Percentiles rank a stretch among this genome's conserved stretches.
Evolutionary conservation across 139 green algal genomes (phyloP).

Genomic region (Astrephomene gubernaculifera): DNA sequence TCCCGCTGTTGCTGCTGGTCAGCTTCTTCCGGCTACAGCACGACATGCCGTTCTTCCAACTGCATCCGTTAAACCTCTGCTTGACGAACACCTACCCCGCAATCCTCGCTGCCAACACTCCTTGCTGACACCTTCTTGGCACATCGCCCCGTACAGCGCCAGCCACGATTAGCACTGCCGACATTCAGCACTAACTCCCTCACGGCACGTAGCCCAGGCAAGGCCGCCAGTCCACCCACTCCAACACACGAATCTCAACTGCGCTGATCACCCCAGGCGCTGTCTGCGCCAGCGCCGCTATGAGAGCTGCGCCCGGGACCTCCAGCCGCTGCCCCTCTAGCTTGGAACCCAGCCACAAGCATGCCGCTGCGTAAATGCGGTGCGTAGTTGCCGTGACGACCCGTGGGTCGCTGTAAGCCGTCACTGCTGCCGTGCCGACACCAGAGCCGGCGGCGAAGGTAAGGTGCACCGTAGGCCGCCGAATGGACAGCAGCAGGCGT

Average conservation of each 20-base stretch:
- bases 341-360: constrained; percentile 13
- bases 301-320: background rate
- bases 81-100: too few relatives aligned
- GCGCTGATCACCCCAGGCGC: background rate
- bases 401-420: background rate
- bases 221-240: constrained; percentile 9
- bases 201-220: background rate
- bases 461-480: background rate
- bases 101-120: too few relatives aligned
- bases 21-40: too few relatives aligned
- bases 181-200: too few relatives aligned
- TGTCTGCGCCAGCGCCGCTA: background rate
- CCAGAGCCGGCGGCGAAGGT: background rate
- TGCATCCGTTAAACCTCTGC: too few relatives aligned
- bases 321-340: background rate
- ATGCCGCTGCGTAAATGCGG: background rate
- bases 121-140: too few relatives aligned
- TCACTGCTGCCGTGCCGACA: too few relatives aligned
- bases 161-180: too few relatives aligned
- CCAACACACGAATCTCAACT: background rate
- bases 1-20: too few relatives aligned
- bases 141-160: too few relatives aligned
- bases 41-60: too few relatives aligned
- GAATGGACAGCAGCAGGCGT: background rate
- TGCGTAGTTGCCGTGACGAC: background rate